phyloP scores from a whole-genome alignment of 768 basidiomycete species.

The Phlebiopsis gigantea region DNA sequence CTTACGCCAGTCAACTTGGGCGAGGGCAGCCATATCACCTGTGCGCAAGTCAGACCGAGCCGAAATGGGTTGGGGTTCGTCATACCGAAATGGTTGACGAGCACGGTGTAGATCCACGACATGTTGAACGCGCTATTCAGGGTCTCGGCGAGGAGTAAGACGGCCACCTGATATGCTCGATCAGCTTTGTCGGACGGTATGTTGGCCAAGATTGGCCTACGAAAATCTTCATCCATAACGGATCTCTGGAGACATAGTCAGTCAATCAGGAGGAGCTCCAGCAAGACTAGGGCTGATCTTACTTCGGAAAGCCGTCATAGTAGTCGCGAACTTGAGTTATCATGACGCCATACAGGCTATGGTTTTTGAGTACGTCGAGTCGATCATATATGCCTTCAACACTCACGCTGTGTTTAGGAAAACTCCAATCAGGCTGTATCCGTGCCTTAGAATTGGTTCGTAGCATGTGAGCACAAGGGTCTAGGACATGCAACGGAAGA shows the following conservation, averaged over 20 bases:
- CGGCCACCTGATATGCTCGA: slow-evolving; percentile 4
- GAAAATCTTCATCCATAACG: slow-evolving; percentile 9
- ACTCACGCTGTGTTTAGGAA: slow-evolving; percentile 7
- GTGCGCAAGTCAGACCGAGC: neutral
- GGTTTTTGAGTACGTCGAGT: neutral
- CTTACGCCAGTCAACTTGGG: slow-evolving; percentile 4
- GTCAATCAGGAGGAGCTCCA: neutral
- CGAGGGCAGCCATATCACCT: slow-evolving; percentile 1
- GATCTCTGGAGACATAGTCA: slow-evolving; percentile 7
- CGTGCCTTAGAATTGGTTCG: slow-evolving; percentile 4
- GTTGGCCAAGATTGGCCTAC: slow-evolving; percentile 1
- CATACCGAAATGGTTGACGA: slow-evolving; percentile 13
- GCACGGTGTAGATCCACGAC: slow-evolving; percentile 11
- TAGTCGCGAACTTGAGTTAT: slow-evolving; percentile 2
- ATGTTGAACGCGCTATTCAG: slow-evolving; percentile 14
- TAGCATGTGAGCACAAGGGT: neutral
- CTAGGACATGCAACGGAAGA: neutral
- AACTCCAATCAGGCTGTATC: slow-evolving; percentile 6
- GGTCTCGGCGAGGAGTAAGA: slow-evolving; percentile 13
- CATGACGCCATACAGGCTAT: slow-evolving; percentile 6
- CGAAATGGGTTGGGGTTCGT: neutral
- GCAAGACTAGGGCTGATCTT: neutral
- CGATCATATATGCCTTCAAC: neutral
- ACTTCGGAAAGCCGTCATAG: slow-evolving; percentile 1
- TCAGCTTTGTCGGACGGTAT: neutral